Conservation (phyloP, 345 rosid genomes). For the Eucalyptus camaldulensis region DNA sequence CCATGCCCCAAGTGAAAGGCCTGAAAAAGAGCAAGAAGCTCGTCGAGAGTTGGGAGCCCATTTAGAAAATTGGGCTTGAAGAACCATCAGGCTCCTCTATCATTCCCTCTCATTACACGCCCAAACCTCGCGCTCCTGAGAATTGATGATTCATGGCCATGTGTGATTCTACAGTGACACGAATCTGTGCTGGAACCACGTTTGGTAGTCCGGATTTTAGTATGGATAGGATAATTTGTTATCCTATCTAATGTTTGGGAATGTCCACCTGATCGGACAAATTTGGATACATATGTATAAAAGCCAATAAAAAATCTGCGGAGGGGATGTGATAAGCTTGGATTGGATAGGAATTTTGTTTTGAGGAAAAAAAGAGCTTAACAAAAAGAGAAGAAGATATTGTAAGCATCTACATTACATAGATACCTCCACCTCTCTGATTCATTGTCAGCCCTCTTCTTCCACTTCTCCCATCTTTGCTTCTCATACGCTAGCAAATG, state of each 20-base stretch:
- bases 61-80: not conserved
- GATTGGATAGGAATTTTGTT: too few species aligned
- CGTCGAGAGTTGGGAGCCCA: not conserved
- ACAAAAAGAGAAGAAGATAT: too few species aligned
- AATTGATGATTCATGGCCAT: not conserved
- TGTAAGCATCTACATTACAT: too few species aligned
- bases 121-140: not conserved
- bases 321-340: too few species aligned
- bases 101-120: not conserved
- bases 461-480: too few species aligned
- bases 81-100: not conserved
- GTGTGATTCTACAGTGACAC: not conserved
- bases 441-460: too few species aligned
- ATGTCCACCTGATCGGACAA: too few species aligned
- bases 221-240: fast-evolving
- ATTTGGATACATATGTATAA: too few species aligned
- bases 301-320: fast-evolving
- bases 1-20: not conserved
- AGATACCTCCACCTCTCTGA: fast-evolving
- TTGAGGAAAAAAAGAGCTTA: too few species aligned
- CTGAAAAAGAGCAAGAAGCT: not conserved
- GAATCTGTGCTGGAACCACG: not conserved
- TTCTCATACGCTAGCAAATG: too few species aligned
- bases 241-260: too few species aligned
- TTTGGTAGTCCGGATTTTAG: too few species aligned